Evolutionary conservation across 495 filamentous ascomycete species (phyloP).

Genomic region (Friedmanniomyces simplex): DNA sequence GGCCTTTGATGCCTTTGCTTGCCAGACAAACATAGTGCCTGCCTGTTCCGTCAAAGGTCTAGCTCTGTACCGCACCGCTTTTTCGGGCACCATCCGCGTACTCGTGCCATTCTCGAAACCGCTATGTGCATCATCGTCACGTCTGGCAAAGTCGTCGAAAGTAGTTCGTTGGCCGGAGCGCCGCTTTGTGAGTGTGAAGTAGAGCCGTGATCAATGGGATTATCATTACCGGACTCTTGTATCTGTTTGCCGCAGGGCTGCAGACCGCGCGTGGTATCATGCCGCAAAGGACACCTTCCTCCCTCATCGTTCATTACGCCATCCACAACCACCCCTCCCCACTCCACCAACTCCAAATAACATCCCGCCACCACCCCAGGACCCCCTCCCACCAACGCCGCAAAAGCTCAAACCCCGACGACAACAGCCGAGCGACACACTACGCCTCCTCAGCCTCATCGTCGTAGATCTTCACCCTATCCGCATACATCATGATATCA

Average conservation of each 20-base stretch:
- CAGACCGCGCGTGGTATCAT: no score
- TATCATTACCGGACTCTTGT: no score
- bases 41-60: background rate
- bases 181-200: no score
- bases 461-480: conserved; percentile 66
- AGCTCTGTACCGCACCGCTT: background rate
- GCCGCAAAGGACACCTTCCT: no score
- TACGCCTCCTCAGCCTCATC: conserved; percentile 33
- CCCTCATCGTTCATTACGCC: background rate
- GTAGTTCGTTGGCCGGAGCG: no score
- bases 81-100: no score
- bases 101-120: no score
- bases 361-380: background rate
- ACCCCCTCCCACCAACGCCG: background rate
- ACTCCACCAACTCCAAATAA: background rate
- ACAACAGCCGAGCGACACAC: background rate
- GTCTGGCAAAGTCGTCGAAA: no score
- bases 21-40: background rate
- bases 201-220: no score
- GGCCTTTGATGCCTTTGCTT: no score
- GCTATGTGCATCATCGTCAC: no score
- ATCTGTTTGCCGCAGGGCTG: no score
- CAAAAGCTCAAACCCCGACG: background rate
- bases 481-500: conserved; percentile 69
- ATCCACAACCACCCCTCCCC: background rate